These are phyloP conservation scores for Sclerotinia subarctica DNA, from an alignment of 2,329 filamentous ascomycete genomes.

Conservation along the genomic window DNA sequence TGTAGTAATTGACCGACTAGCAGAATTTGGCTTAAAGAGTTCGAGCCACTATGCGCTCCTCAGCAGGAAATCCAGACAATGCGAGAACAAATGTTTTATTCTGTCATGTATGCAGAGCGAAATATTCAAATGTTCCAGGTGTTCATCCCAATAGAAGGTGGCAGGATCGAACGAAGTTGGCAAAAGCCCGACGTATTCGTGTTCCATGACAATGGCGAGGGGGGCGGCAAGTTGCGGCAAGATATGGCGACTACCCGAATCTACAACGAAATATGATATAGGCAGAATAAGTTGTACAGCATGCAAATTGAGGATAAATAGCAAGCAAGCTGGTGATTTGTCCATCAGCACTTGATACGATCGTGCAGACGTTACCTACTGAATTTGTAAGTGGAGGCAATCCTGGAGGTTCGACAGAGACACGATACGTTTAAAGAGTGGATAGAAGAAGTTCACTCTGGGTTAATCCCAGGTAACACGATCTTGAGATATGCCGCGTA, in stretches of 20 bases:
- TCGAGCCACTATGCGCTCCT: slow-evolving; percentile 13
- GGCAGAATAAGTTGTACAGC: slow-evolving; percentile 8
- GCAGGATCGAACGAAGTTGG: slow-evolving; percentile 4
- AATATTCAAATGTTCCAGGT: neutral
- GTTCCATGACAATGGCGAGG: neutral
- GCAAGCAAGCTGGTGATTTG: neutral
- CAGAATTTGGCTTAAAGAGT: neutral
- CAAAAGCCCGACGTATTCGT: slow-evolving; percentile 13
- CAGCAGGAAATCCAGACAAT: neutral
- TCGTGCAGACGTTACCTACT: neutral
- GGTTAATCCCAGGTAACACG: slow-evolving; percentile 10
- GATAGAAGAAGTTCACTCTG: neutral
- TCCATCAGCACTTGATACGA: slow-evolving; percentile 8
- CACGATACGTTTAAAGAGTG: slow-evolving; percentile 4
- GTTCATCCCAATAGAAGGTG: neutral
- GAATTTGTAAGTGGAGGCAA: neutral
- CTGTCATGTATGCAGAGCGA: neutral
- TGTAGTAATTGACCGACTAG: slow-evolving; percentile 11
- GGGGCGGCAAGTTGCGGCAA: slow-evolving; percentile 16
- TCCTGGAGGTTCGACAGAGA: slow-evolving; percentile 1
- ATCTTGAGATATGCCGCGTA: slow-evolving; percentile 19
- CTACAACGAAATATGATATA: slow-evolving; percentile 10
- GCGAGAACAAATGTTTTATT: neutral
- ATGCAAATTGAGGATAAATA: slow-evolving; percentile 11
- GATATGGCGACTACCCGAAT: slow-evolving; percentile 17